Conservation (phyloP, 1,284 basidiomycete genomes). For the Irpex sp. region DNA sequence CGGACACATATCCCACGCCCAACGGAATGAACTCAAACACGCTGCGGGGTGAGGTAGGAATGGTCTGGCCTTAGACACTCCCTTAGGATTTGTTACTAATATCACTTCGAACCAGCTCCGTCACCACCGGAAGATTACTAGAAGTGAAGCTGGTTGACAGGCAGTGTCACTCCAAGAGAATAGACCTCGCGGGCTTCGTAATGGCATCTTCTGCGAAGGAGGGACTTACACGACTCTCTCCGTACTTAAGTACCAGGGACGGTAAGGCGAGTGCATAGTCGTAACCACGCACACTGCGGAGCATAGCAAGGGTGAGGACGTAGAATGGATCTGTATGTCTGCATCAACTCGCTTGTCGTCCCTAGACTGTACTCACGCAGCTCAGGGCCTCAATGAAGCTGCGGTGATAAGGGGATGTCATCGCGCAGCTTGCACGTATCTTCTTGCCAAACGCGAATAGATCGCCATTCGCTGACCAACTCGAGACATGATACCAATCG, state of each 20-base stretch:
- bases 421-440: not conserved
- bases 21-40: not conserved
- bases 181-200: not conserved
- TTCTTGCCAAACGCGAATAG: not conserved
- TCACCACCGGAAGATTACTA: not conserved
- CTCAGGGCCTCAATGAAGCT: not conserved
- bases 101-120: not conserved
- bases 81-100: not conserved
- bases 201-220: not conserved
- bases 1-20: not conserved
- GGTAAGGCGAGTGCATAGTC: not conserved
- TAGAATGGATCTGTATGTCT: not conserved
- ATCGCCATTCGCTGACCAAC: not conserved
- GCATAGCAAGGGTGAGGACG: not conserved
- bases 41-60: not conserved
- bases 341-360: not conserved
- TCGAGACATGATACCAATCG: not conserved
- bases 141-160: not conserved
- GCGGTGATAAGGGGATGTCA: not conserved
- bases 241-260: not conserved
- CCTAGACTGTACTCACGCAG: not conserved
- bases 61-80: not conserved
- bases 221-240: not conserved
- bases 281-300: not conserved
- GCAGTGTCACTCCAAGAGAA: not conserved